phyloP scores from a whole-genome alignment of 2,329 filamentous ascomycete species.

The Cladosporium velox region DNA sequence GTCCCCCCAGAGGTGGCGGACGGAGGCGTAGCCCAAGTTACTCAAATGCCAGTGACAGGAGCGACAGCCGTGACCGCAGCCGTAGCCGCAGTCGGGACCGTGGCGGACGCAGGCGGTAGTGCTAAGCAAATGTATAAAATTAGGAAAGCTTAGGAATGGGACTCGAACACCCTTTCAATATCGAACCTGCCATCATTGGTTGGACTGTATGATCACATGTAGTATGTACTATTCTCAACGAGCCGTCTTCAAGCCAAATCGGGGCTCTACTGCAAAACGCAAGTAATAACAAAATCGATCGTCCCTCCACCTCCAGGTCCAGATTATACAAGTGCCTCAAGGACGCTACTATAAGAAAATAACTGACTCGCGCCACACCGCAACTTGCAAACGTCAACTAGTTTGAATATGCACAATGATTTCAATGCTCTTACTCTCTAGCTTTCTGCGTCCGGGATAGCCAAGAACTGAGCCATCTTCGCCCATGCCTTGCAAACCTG shows the following conservation, averaged over 20 bases:
- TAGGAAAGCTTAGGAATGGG: not conserved
- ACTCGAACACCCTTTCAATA: not conserved
- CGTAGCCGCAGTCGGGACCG: slow-evolving; percentile 31
- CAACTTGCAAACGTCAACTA: not conserved
- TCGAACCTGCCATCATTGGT: not conserved
- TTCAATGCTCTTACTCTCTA: slow-evolving; percentile 1
- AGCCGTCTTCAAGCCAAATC: no score
- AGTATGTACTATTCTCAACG: no score
- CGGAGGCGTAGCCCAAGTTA: slow-evolving; percentile 40
- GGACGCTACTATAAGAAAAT: not conserved
- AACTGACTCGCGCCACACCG: slow-evolving; percentile 7
- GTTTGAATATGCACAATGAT: slow-evolving; percentile 17
- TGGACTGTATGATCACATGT: not conserved
- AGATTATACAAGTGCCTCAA: not conserved
- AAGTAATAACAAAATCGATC: not conserved
- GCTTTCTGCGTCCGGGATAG: not conserved
- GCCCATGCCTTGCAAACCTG: not conserved
- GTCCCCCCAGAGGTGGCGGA: slow-evolving; percentile 23
- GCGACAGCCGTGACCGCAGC: slow-evolving; percentile 27
- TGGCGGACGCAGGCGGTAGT: slow-evolving; percentile 29
- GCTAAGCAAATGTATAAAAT: not conserved
- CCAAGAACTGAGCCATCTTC: not conserved
- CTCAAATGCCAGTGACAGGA: slow-evolving; percentile 28
- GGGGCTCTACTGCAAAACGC: no score
- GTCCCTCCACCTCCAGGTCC: no score